Percentiles rank a stretch among this genome's conserved stretches.
phyloP scores from a whole-genome alignment of 139 green algal species.

The Ostreobium quekettii region DNA sequence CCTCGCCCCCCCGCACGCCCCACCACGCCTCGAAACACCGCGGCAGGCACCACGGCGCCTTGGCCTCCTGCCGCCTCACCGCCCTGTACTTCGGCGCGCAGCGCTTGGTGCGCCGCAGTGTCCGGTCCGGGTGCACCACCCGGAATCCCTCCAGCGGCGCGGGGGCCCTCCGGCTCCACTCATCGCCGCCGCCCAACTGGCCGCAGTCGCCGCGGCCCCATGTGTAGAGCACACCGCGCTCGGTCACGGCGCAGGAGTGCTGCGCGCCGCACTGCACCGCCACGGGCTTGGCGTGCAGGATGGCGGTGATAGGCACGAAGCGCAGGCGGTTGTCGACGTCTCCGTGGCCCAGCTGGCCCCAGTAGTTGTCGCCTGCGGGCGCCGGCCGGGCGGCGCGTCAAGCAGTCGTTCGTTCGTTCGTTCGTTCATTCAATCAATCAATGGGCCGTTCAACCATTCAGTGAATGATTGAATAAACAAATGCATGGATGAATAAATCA shows the following conservation, averaged over 20 bases:
- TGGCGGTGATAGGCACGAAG: constrained; percentile 21
- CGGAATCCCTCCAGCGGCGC: constrained; percentile 21
- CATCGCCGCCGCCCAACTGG: constrained; percentile 50
- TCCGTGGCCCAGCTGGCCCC: constrained; percentile 50
- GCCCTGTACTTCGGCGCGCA: no score
- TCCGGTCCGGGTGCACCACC: constrained; percentile 43
- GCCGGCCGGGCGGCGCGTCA: no score
- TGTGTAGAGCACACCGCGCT: constrained; percentile 30
- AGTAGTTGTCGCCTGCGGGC: constrained; percentile 37
- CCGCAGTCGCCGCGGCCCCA: constrained; percentile 60
- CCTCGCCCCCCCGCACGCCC: no score
- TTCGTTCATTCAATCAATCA: neutral
- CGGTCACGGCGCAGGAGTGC: neutral
- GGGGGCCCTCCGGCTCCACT: constrained; percentile 28
- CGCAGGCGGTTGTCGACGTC: constrained; percentile 18
- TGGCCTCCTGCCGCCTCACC: no score
- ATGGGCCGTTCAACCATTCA: neutral
- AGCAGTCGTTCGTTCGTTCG: neutral
- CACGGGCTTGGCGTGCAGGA: neutral
- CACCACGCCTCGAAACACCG: no score
- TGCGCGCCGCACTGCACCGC: neutral
- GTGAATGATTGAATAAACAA: neutral
- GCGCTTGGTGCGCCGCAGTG: constrained; percentile 32
- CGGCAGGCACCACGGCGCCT: no score
- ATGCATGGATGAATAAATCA: neutral